Percentiles rank a stretch among this genome's conserved stretches.
phyloP scores from a whole-genome alignment of 345 rosid species.

The Erysimum cheiranthoides region DNA sequence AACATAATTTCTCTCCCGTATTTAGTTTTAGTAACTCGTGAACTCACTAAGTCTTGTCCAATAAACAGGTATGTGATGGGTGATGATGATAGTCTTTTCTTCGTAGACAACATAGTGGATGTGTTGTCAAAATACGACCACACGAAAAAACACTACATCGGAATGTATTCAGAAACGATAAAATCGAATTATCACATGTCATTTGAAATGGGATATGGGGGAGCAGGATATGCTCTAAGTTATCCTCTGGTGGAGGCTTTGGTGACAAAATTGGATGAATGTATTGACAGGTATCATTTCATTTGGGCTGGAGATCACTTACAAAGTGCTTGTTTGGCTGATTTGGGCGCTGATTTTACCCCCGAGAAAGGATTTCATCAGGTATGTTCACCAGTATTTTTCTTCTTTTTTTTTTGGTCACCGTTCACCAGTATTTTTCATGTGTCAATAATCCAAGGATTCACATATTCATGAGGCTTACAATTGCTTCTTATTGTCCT shows the following conservation, averaged over 20 bases:
- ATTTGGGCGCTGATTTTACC: slow-evolving; percentile 54
- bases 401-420: too few relatives aligned
- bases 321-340: slow-evolving; percentile 56
- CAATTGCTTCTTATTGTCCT: neutral
- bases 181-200: slow-evolving; percentile 47
- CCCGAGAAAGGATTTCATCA: slow-evolving; percentile 65
- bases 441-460: neutral
- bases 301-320: slow-evolving; percentile 48
- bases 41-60: slow-evolving; percentile 5
- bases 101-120: slow-evolving; percentile 59
- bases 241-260: slow-evolving; percentile 55
- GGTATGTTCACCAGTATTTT: slow-evolving; percentile 52
- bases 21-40: neutral
- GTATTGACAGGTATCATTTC: slow-evolving; percentile 55
- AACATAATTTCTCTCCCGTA: too few relatives aligned
- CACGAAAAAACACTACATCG: slow-evolving; percentile 54
- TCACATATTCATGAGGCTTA: neutral
- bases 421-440: neutral
- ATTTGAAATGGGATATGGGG: slow-evolving; percentile 72
- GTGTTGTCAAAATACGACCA: slow-evolving; percentile 61
- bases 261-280: slow-evolving; percentile 53
- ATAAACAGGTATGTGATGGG: slow-evolving; percentile 55
- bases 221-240: slow-evolving; percentile 74
- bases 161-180: slow-evolving; percentile 54
- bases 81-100: slow-evolving; percentile 63